A percentile compares a stretch with the other conserved stretches of the same genome.
phyloP scores from a whole-genome alignment of 2,329 filamentous ascomycete genomes.

The Verticillium dahliae region DNA sequence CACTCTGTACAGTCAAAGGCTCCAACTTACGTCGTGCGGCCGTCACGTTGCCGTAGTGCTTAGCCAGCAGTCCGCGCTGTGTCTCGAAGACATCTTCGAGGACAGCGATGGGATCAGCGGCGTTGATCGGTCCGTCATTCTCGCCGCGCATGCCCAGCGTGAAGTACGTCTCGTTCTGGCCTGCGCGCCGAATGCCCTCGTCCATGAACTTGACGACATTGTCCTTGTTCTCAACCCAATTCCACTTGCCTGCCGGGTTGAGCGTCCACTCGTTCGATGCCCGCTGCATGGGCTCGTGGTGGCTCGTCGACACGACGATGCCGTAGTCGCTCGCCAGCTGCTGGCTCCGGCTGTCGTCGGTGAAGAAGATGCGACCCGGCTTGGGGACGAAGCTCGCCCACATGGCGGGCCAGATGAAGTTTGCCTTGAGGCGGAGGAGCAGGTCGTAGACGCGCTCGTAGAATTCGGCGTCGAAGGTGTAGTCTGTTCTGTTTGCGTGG shows the following conservation, averaged over 20 bases:
- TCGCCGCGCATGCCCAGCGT: conserved; percentile 63
- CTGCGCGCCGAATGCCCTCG: conserved; percentile 49
- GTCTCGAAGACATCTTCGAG: conserved; percentile 52
- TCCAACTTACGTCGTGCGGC: conserved; percentile 54
- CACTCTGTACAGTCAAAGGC: conserved; percentile 48
- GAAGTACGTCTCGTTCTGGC: conserved; percentile 52
- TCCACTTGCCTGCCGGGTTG: conserved; percentile 52
- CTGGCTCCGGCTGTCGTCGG: conserved; percentile 60
- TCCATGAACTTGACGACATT: conserved; percentile 58
- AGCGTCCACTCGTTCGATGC: conserved; percentile 44
- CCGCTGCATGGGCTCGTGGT: conserved; percentile 61
- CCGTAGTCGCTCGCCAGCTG: conserved; percentile 62
- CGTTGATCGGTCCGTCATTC: conserved; percentile 52
- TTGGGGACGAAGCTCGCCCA: conserved; percentile 19
- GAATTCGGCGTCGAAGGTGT: conserved; percentile 41
- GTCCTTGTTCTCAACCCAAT: conserved; percentile 58
- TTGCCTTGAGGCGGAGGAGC: conserved; percentile 57
- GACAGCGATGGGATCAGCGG: conserved; percentile 44
- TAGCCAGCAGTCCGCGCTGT: conserved; percentile 52
- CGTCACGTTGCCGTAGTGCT: conserved; percentile 44
- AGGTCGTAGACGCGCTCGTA: conserved; percentile 63
- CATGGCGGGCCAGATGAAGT: conserved; percentile 62
- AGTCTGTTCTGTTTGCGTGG: conserved; percentile 1
- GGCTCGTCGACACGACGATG: conserved; percentile 62
- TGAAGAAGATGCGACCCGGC: conserved; percentile 63